Evolutionary conservation across 345 rosid species (phyloP), one percentile per base, ranked within the genome.

Genomic region (Arabis alpina): DNA sequence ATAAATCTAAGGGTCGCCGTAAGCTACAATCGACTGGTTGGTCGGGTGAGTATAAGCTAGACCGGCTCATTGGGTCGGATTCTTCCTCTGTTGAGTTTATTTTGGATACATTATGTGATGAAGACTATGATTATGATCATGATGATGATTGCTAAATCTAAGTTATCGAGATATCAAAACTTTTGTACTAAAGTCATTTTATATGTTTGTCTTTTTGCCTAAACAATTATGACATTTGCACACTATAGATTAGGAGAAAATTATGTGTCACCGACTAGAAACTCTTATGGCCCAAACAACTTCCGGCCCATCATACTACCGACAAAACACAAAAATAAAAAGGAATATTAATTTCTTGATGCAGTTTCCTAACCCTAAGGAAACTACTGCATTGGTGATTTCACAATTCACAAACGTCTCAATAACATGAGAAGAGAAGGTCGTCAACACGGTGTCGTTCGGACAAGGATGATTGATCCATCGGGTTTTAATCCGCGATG

Each of bases 371-470:
- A n/a, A n/a, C n/a, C n/a, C n/a, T n/a, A n/a, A n/a, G n/a, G n/a
- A n/a, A n/a, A n/a, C n/a, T n/a, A n/a, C n/a, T n/a, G n/a, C 30
- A 57, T 7, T 32, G n/a, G 6, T 27, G 4, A 10, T 3, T 9
- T 6, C 0, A 40, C 30, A 73, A 28, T n/a, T n/a, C n/a, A n/a
- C n/a, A n/a, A n/a, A n/a, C n/a, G n/a, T n/a, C n/a, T n/a, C n/a
- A n/a, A n/a, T n/a, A n/a, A 19, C 10, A 73, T 73, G 77, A 73
- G 8, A 25, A 65, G 48, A 15, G 67, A 57, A 50, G 72, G 77
- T 50, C 66, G 66, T 41, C 77, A 65, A 51, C 72, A 73, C 28
- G 67, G 72, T 5, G 0, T 57, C 13, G 49, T 58, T 30, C 24
- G 67, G n/a, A 73, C 72, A 0, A 37, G 53, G 10, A 66, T 50